Evolutionary conservation across 2,329 filamentous ascomycete genomes (phyloP), one percentile per base, ranked within the genome.

Genomic region (Juglanconis juglandina): DNA sequence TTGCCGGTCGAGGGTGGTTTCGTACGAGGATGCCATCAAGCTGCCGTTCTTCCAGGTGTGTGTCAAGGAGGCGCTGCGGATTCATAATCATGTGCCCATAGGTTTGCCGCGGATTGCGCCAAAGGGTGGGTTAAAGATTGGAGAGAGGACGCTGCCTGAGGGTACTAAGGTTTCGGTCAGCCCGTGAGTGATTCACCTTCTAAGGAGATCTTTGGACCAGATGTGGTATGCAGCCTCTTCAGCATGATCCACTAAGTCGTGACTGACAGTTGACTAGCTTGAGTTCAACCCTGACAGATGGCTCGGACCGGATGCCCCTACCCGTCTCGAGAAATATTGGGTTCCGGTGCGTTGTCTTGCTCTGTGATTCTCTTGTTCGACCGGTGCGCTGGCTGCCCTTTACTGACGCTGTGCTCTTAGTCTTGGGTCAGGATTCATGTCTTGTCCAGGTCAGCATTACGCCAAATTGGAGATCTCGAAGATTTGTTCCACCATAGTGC

Each of bases 11-110:
- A 46, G 58, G 17, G 53, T 69, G 2, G 64, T 71, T 1, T 59
- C 63, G 9, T 70, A 63, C 53, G 62, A 63, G 4, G 67, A 72
- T 33, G 67, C 73, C 2, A 67, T 68, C 60, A 64, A 64, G 42
- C 63, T 73, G 24, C 67, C 69, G 3, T 76, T 71, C 58, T 64
- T 74, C 8, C 68, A 70, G 48, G 72, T 71, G n/a, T 73, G 71
- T 58, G 69, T 74, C 58, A 70, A 72, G 64, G 72, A 74, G 62
- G 62, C 68, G 2, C 62, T 74, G 32, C 63, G 71, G 14, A 59
- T 73, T 35, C 68, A 70, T 53, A 64, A 63, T 1, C 68, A 71
- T 2, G 68, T 66, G 24, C 66, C 71, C 1, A 68, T 71, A 60
- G 66, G 68, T 1, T 60, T 73, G 57, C 68, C 68, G 24, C 66